Base-by-base conservation (phyloP, 176 grass and related monocot genomes). In the Otatea glauca region DNA sequence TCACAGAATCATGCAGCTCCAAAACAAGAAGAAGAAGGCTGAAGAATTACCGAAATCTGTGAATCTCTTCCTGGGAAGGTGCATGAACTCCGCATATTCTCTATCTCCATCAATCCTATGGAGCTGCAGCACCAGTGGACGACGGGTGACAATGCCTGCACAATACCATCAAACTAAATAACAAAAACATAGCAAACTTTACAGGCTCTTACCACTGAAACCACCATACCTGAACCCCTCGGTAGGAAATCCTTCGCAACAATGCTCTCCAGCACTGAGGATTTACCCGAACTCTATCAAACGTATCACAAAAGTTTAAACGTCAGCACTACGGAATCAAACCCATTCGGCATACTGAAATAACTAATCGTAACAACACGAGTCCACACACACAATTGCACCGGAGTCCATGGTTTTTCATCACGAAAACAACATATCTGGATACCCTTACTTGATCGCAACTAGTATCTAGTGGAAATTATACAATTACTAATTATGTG, bases 211-310 rank as follows among this genome's bases (percentile, higher is more conserved):
- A 29, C 42, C 61, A 18, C 27, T 67, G 1, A 44, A 79, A 74
- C 9, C 78, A 41, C 47, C 86, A 24, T 91, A 99, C 97, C 97
- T 94, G 97, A 96, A 80, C 97, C 97, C 84, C 93, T 94, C 0
- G 97, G 97, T 49, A 99, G 83, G 78, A 99, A 99, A 84, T 99
- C 97, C 90, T 99, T 99, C 16, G 92, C 97, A 56, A 99, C 97
- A 62, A 99, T 84, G 54, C 97, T 99, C 65, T 99, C 97, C 86
- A 99, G 74, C 66, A 99, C 97, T 12, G 97, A 99, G 39, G 97
- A 99, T 90, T 99, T 99, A 84, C 97, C 97, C 1, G 97, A 99
- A 78, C 97, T 99, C 97, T 99, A 43, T 35, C 29, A 41, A 53
- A 54, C 70, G 44, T 49, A 68, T 9, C 48, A 85, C 17, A 41